Conservation (phyloP, 2,329 filamentous ascomycete genomes). For the Exophiala sp. region DNA sequence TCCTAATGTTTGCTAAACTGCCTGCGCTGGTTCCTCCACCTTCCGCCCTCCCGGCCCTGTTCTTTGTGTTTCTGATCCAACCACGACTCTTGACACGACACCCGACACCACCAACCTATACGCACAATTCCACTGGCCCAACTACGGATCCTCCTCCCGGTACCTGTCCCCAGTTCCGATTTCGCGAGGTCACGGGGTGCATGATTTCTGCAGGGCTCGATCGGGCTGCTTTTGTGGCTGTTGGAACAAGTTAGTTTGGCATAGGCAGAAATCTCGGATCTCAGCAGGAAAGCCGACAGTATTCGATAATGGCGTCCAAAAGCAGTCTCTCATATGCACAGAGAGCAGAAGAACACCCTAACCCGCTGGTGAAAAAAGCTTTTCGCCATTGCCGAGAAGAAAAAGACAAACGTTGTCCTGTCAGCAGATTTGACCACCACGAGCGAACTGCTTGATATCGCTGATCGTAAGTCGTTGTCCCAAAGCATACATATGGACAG, state of each 20-base stretch:
- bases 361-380: constrained; percentile 41
- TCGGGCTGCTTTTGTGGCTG: not conserved
- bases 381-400: constrained; percentile 43
- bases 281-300: not conserved
- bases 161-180: constrained; percentile 14
- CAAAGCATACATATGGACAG: not conserved
- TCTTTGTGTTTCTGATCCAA: constrained; percentile 8
- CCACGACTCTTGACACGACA: constrained; percentile 4
- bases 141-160: constrained; percentile 6
- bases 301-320: constrained; percentile 39
- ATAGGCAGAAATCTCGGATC: not conserved
- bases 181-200: constrained; percentile 1
- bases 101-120: not conserved
- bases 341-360: constrained; percentile 39
- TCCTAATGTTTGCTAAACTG: not conserved
- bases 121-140: not conserved
- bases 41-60: constrained; percentile 1
- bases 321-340: constrained; percentile 38
- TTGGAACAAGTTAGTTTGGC: not conserved
- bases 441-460: constrained; percentile 42
- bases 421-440: constrained; percentile 47
- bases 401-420: constrained; percentile 45
- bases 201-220: not conserved
- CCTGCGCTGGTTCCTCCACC: not conserved
- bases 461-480: constrained; percentile 38